A percentile compares a stretch with the other conserved stretches of the same genome.
Evolutionary conservation across 2,329 filamentous ascomycete genomes (phyloP).

Genomic region (Fusarium sp.): DNA sequence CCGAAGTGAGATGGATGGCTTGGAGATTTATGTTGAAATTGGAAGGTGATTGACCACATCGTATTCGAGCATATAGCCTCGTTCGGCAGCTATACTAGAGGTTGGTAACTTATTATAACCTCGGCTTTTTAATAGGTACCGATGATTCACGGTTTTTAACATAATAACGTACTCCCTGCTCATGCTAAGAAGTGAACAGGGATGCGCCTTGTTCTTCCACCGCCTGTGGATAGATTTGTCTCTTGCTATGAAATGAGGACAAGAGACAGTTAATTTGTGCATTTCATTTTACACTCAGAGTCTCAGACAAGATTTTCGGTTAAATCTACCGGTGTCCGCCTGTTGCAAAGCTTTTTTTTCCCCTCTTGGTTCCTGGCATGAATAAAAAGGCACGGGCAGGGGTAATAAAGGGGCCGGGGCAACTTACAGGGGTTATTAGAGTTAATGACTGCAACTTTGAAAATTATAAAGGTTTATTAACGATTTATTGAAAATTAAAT

Average conservation of each 20-base stretch:
- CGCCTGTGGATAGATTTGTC: background rate
- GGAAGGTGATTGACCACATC: background rate
- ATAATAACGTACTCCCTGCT: background rate
- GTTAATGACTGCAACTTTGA: slow-evolving; percentile 2
- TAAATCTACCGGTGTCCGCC: slow-evolving; percentile 1
- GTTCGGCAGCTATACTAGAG: background rate
- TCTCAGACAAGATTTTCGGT: background rate
- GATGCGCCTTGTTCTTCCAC: slow-evolving; percentile 7
- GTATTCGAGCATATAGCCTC: background rate
- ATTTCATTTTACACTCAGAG: background rate
- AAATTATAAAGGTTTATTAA: background rate
- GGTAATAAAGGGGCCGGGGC: slow-evolving; percentile 24
- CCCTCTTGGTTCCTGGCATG: slow-evolving; percentile 12
- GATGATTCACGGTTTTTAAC: background rate
- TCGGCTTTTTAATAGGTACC: background rate
- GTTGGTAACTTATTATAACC: background rate
- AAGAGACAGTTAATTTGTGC: background rate
- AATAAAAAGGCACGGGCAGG: slow-evolving; percentile 14
- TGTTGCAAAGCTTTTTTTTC: slow-evolving; percentile 15
- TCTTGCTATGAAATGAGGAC: background rate
- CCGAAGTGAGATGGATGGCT: background rate
- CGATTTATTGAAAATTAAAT: background rate
- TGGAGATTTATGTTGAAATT: background rate
- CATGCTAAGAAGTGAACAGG: background rate
- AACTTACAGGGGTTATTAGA: slow-evolving; percentile 22